Conservation (phyloP, 2,329 filamentous ascomycete species). For the Aureobasidium sp. region DNA sequence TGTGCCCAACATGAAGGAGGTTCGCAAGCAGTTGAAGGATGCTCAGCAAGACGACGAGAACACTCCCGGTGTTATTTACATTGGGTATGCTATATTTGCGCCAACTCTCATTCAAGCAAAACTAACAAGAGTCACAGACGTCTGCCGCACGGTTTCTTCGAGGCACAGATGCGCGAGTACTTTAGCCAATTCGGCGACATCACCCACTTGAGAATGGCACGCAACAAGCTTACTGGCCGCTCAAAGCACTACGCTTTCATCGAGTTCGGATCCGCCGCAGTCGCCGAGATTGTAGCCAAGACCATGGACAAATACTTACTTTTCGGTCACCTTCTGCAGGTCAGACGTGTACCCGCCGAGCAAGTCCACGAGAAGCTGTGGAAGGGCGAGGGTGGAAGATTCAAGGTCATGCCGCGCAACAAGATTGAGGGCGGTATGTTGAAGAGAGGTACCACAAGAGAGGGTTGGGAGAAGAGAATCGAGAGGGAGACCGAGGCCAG, state of each 20-base stretch:
- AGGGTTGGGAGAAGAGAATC: constrained; percentile 71
- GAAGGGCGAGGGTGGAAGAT: constrained; percentile 83
- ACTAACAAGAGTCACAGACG: constrained; percentile 37
- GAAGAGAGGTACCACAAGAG: constrained; percentile 62
- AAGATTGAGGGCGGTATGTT: constrained; percentile 72
- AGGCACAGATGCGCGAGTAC: constrained; percentile 88
- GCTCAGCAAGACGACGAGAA: constrained; percentile 42
- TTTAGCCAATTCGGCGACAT: constrained; percentile 89
- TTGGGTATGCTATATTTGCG: constrained; percentile 49
- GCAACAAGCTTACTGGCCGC: constrained; percentile 83
- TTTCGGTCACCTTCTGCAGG: constrained; percentile 89
- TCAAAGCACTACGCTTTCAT: constrained; percentile 94
- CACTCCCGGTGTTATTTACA: constrained; percentile 72
- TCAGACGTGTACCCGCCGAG: constrained; percentile 66
- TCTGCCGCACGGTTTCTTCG: constrained; percentile 93
- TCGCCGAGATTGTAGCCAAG: constrained; percentile 85
- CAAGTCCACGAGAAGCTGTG: constrained; percentile 75
- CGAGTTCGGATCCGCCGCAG: constrained; percentile 68
- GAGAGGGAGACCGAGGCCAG: constrained; percentile 65
- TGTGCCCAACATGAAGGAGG: constrained; percentile 26
- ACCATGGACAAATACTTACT: constrained; percentile 98
- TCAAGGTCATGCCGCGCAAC: constrained; percentile 82
- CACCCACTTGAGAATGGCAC: constrained; percentile 68
- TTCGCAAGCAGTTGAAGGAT: constrained; percentile 39
- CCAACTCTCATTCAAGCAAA: neutral